Conservation (phyloP, 2,329 filamentous ascomycete species). For the Ceratocystis albifundus region DNA sequence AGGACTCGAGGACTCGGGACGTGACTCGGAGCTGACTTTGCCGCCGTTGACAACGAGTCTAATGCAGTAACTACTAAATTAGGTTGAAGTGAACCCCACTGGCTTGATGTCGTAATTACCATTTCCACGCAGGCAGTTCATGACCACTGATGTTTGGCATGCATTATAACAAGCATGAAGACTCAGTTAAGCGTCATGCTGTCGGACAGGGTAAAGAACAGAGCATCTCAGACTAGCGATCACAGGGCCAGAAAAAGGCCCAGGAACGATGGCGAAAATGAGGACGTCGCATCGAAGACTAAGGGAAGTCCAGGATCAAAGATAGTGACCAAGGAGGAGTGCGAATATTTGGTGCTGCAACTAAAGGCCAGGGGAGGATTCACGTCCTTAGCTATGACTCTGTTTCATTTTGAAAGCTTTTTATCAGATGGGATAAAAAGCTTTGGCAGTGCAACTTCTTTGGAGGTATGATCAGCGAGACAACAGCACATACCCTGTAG, state of each 20-base stretch:
- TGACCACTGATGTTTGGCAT: too few relatives aligned
- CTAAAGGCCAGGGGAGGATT: neutral
- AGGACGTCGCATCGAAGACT: neutral
- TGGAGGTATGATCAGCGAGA: too few relatives aligned
- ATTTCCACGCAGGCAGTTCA: neutral
- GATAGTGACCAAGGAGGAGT: neutral
- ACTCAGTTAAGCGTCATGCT: too few relatives aligned
- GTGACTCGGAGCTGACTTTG: neutral
- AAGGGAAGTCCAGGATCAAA: neutral
- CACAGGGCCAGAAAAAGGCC: neutral
- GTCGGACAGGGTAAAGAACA: too few relatives aligned
- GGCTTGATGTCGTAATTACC: neutral
- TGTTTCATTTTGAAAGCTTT: conserved; percentile 10
- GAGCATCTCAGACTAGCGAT: neutral
- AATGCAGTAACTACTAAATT: neutral
- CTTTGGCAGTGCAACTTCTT: neutral
- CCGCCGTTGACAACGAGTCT: neutral
- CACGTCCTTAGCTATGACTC: neutral
- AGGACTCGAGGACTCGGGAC: neutral
- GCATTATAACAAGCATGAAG: too few relatives aligned
- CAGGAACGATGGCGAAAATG: neutral
- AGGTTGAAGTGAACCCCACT: neutral
- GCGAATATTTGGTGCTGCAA: neutral
- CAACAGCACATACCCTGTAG: too few relatives aligned
- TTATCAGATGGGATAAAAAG: conserved; percentile 13